Evolutionary conservation across 2,329 filamentous ascomycete genomes (phyloP), one percentile per base, ranked within the genome.

Genomic region (Fusarium sp.): DNA sequence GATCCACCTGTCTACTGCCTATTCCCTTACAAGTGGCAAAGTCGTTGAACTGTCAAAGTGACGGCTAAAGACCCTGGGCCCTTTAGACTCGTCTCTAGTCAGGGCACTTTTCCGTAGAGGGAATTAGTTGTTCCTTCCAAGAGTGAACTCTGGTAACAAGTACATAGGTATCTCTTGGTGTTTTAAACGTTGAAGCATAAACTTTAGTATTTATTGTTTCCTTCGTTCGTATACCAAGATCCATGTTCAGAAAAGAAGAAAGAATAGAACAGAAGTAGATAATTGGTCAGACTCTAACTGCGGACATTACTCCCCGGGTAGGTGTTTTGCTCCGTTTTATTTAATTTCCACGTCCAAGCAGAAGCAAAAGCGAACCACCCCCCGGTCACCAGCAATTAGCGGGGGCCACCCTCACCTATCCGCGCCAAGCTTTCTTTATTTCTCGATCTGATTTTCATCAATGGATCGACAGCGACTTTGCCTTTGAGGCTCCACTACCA

Each of bases 361-460:
- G 42, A 49, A 59, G 31, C 18, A 31, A 38, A 42, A 41, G 23
- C 41, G 23, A 44, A n/a, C 11, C 10, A n/a, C 15, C 23, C 41
- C 41, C 57, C 41, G 53, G 62, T 34, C 53, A 55, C 62, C 57
- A 45, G 42, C 42, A 26, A 45, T 40, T 33, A 52, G 62, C 28
- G 57, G 66, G 44, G 33, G 23, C 23, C 23, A 23, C 23, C 23
- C 23, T 23, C 23, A 23, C 23, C 23, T 41, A 38, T 34, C 7
- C 23, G 30, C 51, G 44, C 60, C 61, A 71, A 71, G 67, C 60
- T 59, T 67, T 62, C 28, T 51, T 51, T 66, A 53, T 47, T 60
- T 50, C 47, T 45, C 46, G 68, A 71, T 71, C 68, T 69, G 65
- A 54, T 46, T 69, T 71, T 66, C 33, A 57, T 62, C 34, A 52